A percentile compares a stretch with the other conserved stretches of the same genome.
Evolutionary conservation across 768 basidiomycete genomes (phyloP).

Genomic region (Tylopilus rubrobrunneus): DNA sequence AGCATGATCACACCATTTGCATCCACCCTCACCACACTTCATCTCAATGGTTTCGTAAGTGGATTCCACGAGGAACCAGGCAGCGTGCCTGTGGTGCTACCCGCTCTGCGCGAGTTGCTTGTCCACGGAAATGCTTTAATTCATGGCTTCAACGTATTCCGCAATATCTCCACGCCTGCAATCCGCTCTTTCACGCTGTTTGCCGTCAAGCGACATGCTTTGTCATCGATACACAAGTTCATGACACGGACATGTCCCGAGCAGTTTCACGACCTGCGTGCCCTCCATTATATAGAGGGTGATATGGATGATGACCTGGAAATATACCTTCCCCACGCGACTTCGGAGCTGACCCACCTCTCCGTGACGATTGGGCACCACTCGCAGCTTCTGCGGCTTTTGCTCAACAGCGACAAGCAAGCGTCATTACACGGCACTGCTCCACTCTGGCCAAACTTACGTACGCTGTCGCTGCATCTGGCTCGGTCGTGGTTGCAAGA

Average conservation of each 20-base stretch:
- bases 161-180: slow-evolving; percentile 31
- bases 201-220: slow-evolving; percentile 25
- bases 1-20: slow-evolving; percentile 28
- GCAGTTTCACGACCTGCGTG: slow-evolving; percentile 30
- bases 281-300: slow-evolving; percentile 33
- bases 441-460: slow-evolving; percentile 31
- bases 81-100: slow-evolving; percentile 30
- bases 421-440: slow-evolving; percentile 30
- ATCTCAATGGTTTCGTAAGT: slow-evolving; percentile 32
- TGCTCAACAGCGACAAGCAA: slow-evolving; percentile 33
- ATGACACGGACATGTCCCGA: slow-evolving; percentile 33
- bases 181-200: slow-evolving; percentile 24
- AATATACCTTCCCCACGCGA: slow-evolving; percentile 30
- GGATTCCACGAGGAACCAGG: slow-evolving; percentile 31
- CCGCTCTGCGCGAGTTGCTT: slow-evolving; percentile 26
- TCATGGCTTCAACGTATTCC: slow-evolving; percentile 34
- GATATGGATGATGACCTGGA: slow-evolving; percentile 34
- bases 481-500: slow-evolving; percentile 27
- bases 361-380: slow-evolving; percentile 32
- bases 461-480: slow-evolving; percentile 27
- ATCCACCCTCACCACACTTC: slow-evolving; percentile 27
- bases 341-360: slow-evolving; percentile 34
- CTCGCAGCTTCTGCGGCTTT: slow-evolving; percentile 30
- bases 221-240: slow-evolving; percentile 34
- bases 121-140: slow-evolving; percentile 30